Base-by-base conservation (phyloP, 2,329 filamentous ascomycete genomes). In the Claviceps arundinis region DNA sequence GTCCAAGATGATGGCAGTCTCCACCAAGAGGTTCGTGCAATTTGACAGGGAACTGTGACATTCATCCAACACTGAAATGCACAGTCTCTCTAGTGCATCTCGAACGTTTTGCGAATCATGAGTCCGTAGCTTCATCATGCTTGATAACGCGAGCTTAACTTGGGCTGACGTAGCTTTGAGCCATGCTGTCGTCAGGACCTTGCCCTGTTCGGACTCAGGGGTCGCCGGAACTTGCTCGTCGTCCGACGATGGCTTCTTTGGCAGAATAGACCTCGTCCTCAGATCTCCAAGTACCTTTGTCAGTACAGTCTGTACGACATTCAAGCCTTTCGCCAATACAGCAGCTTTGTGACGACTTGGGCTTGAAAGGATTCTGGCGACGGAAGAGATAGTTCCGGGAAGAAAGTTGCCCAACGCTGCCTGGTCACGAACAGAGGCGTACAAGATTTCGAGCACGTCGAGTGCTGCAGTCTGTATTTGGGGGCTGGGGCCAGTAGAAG, bases 341-440 rank as follows among this genome's bases (percentile, higher is more conserved):
- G 75, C 65, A 1, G 65, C 66, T 58, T 76, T 80, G 45, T 73
- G 69, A 11, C 77, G 75, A 42, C 77, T 79, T 0, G 83, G 85
- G 0, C 81, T 81, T 4, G 85, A 84, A 49, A 95, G 69, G 0
- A 89, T 71, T 60, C 85, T 90, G 2, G 85, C 83, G 24, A 98
- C 70, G 1, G 82, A 81, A 3, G 93, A 97, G 0, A 95, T 80
- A 0, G 88, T 88, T 9, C 90, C 89, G 0, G 94, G 93, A 43
- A 97, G 74, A 61, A 98, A 93, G 55, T 80, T 90, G 9, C 89
- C 87, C 52, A 95, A 72, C 2, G 87, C 81, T n/a, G 85, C 77
- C 47, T 77, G 78, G 60, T 93, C 85, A 50, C 77, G 81, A 44
- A 95, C 74, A 22, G 81, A 78, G 6, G 65, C 61, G 57, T 82